Percentiles rank a stretch among this genome's conserved stretches.
Conservation (phyloP, 2,329 filamentous ascomycete genomes). For the Talaromyces atroroseus region DNA sequence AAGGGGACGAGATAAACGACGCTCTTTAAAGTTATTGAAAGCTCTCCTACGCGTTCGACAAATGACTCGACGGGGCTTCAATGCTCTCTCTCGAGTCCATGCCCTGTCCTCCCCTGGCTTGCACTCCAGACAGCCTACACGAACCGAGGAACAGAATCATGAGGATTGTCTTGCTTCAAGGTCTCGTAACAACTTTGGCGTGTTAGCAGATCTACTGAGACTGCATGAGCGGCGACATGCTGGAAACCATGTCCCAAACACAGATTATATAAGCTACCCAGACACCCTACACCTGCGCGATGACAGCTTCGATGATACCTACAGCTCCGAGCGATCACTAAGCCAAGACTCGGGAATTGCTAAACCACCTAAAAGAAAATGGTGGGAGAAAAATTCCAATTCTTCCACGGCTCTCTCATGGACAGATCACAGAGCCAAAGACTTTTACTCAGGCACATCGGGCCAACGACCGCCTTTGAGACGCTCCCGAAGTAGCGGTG, state of each 20-base stretch:
- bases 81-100: constrained; percentile 24
- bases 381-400: constrained; percentile 12
- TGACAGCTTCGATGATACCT: constrained; percentile 28
- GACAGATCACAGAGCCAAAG: constrained; percentile 19
- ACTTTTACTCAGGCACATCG: constrained; percentile 25
- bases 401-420: constrained; percentile 20
- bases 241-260: constrained; percentile 17
- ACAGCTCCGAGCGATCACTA: constrained; percentile 27
- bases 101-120: constrained; percentile 27
- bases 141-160: constrained; percentile 40
- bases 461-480: constrained; percentile 25
- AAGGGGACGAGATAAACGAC: constrained; percentile 21
- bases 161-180: constrained; percentile 63
- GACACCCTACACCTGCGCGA: constrained; percentile 23
- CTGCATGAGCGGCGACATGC: constrained; percentile 49
- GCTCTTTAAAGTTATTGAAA: constrained; percentile 26
- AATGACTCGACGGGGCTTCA: constrained; percentile 30
- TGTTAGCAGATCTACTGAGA: constrained; percentile 67
- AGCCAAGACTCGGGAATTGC: constrained; percentile 25
- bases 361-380: constrained; percentile 12
- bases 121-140: constrained; percentile 30
- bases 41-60: constrained; percentile 29
- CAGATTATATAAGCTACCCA: constrained; percentile 6
- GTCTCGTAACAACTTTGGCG: constrained; percentile 64
- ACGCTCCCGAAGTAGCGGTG: constrained; percentile 32